Evolutionary conservation across 768 basidiomycete species (phyloP).

Genomic region (Russula emetica): DNA sequence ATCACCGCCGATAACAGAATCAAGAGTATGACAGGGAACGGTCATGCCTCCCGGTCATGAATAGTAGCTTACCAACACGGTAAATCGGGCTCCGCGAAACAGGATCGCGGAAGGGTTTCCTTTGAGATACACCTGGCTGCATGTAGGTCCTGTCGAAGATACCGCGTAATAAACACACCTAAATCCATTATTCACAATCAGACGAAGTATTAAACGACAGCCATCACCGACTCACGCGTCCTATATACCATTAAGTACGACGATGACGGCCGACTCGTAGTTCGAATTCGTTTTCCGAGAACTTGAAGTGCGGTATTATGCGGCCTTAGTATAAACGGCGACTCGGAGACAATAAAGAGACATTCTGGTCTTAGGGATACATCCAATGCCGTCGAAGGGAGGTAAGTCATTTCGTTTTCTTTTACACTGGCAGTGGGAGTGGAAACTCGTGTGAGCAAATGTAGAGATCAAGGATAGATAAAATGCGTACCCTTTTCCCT

Average conservation of each 20-base stretch:
- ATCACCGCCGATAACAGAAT: conserved; percentile 21
- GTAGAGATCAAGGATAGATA: not conserved
- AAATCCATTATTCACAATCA: conserved; percentile 18
- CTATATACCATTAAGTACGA: conserved; percentile 12
- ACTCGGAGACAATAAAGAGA: not conserved
- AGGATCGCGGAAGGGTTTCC: not conserved
- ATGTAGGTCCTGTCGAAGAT: not conserved
- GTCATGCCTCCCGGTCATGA: conserved; percentile 5
- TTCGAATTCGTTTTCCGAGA: conserved; percentile 10
- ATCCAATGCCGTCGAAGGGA: conserved; percentile 19
- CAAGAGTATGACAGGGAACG: conserved; percentile 18
- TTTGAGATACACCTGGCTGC: conserved; percentile 7
- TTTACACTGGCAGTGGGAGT: not conserved
- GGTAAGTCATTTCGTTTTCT: not conserved
- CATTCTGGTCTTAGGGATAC: not conserved
- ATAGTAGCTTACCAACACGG: conserved; percentile 16
- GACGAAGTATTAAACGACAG: not conserved
- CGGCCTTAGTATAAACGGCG: not conserved
- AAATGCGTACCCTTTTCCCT: conserved; percentile 9
- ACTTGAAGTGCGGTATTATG: conserved; percentile 3
- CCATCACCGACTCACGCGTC: not conserved
- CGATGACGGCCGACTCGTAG: not conserved
- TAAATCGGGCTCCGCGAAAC: conserved; percentile 1
- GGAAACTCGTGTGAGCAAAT: not conserved
- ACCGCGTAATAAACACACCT: not conserved